Conservation (phyloP, 2,329 filamentous ascomycete genomes). For the Beauveria medogensis region DNA sequence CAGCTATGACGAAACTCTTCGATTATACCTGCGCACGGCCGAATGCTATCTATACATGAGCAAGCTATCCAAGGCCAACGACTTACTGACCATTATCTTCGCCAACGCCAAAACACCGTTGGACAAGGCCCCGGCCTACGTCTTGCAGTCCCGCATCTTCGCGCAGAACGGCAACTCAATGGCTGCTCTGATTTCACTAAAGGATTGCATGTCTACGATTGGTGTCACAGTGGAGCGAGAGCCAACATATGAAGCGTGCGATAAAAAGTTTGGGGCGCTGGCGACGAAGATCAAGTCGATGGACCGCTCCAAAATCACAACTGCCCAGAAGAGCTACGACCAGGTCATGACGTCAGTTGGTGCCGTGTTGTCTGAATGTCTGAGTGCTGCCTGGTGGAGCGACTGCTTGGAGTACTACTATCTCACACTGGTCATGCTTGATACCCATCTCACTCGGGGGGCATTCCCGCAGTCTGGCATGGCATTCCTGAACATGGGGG, state of each 20-base stretch:
- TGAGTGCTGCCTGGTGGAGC: conserved; percentile 66
- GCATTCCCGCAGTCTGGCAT: conserved; percentile 62
- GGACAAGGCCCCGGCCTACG: conserved; percentile 77
- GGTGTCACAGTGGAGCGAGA: conserved; percentile 57
- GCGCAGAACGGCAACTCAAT: conserved; percentile 64
- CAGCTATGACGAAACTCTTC: conserved; percentile 78
- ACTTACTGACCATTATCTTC: conserved; percentile 63
- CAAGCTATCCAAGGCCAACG: conserved; percentile 58
- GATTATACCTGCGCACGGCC: conserved; percentile 68
- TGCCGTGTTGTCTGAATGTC: conserved; percentile 61
- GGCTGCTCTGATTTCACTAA: conserved; percentile 61
- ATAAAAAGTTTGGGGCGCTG: conserved; percentile 60
- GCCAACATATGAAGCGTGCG: conserved; percentile 68
- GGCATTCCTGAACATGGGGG: conserved; percentile 59
- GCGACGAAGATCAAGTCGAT: conserved; percentile 51
- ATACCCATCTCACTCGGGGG: conserved; percentile 55
- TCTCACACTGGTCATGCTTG: conserved; percentile 57
- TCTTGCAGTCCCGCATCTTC: conserved; percentile 72
- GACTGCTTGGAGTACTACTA: conserved; percentile 67
- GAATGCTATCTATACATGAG: conserved; percentile 78
- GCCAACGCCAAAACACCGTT: conserved; percentile 59
- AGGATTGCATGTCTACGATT: conserved; percentile 62
- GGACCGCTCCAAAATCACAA: conserved; percentile 40
- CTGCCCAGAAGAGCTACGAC: conserved; percentile 37
- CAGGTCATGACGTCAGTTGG: conserved; percentile 54